phyloP scores from a whole-genome alignment of 257 asterid species.

The Buddleja alternifolia region DNA sequence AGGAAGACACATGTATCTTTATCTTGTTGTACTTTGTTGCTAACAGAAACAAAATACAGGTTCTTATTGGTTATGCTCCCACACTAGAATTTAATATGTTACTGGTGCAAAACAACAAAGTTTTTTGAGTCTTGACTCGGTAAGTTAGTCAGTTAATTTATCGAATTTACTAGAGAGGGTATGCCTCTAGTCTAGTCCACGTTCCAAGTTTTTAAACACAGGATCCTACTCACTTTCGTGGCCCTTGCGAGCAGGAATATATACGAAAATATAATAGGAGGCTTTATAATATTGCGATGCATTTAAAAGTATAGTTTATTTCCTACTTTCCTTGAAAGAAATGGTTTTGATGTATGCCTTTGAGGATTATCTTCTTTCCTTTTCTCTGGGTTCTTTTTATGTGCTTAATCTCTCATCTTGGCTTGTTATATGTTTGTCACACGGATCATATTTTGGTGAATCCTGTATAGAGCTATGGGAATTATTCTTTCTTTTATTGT shows the following conservation, averaged over 20 bases:
- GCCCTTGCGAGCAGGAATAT: slow-evolving; percentile 5
- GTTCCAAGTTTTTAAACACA: neutral
- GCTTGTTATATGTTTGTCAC: neutral
- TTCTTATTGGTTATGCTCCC: too few relatives aligned
- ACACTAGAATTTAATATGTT: neutral
- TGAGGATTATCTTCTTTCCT: slow-evolving; percentile 10
- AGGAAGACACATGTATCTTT: too few relatives aligned
- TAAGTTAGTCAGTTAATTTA: neutral
- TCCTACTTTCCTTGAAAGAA: neutral
- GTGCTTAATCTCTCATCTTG: slow-evolving; percentile 20
- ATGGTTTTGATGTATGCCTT: slow-evolving; percentile 22
- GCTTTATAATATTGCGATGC: neutral
- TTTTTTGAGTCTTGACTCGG: neutral
- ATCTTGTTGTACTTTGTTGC: too few relatives aligned
- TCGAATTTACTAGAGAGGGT: neutral
- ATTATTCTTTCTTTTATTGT: slow-evolving; percentile 10
- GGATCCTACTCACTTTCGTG: neutral
- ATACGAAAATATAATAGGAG: neutral
- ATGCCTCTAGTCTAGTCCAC: neutral
- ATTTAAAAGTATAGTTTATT: too few relatives aligned
- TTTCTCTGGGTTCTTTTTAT: slow-evolving; percentile 14
- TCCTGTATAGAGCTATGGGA: slow-evolving; percentile 14
- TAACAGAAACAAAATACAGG: too few relatives aligned
- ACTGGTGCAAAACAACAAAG: neutral
- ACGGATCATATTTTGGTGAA: slow-evolving; percentile 19